These are phyloP conservation scores for Tricholoma sp. DNA, from an alignment of 768 basidiomycete genomes.

Conservation along the genomic window DNA sequence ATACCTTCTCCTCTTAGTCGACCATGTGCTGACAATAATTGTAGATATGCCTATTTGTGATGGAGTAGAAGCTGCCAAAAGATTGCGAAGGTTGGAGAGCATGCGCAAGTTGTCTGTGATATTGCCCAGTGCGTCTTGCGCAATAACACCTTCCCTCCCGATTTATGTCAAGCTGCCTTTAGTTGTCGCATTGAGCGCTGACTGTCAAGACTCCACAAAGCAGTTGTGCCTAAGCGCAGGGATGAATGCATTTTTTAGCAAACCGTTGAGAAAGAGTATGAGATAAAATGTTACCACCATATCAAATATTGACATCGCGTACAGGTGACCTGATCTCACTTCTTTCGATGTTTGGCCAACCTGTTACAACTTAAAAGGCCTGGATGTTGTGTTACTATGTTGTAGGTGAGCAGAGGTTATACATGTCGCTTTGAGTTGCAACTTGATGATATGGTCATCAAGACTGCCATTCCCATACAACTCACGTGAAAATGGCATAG, in stretches of 20 bases:
- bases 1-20: background rate
- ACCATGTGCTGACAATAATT: background rate
- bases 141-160: background rate
- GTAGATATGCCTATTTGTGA: constrained; percentile 77
- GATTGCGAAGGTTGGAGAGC: constrained; percentile 52
- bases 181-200: constrained; percentile 73
- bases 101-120: constrained; percentile 44
- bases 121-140: constrained; percentile 47
- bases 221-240: constrained; percentile 72
- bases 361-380: background rate
- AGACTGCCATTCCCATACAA: no score
- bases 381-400: no score
- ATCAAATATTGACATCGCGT: background rate
- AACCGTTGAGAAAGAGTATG: constrained; percentile 60
- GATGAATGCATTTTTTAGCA: constrained; percentile 74
- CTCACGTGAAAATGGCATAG: background rate
- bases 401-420: no score
- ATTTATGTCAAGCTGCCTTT: background rate
- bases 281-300: background rate
- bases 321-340: constrained; percentile 50
- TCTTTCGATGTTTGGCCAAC: constrained; percentile 47
- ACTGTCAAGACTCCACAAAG: constrained; percentile 74
- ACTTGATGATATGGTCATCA: no score
- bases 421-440: background rate
- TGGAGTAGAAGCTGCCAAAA: constrained; percentile 70